A percentile compares a stretch with the other conserved stretches of the same genome.
phyloP scores from a whole-genome alignment of 495 filamentous ascomycete genomes.

The Penicillium ucsense region DNA sequence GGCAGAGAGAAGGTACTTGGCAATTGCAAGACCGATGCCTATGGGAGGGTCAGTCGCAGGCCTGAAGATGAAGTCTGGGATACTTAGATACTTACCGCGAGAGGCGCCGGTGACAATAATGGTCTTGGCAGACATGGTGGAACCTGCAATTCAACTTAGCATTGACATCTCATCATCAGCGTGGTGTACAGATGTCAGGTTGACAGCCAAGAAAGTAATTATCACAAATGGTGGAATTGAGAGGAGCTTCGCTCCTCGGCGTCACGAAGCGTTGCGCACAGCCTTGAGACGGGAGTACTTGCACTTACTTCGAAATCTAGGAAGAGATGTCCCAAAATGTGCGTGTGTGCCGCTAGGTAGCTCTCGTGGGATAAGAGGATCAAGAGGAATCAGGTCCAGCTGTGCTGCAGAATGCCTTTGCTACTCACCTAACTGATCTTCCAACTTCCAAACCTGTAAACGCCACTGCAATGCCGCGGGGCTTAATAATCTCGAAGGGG shows the following conservation, averaged over 20 bases:
- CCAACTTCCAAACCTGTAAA: too few species aligned
- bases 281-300: too few species aligned
- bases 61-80: not conserved
- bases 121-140: constrained; percentile 39
- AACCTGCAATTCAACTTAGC: constrained; percentile 1
- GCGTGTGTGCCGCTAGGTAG: too few species aligned
- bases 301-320: too few species aligned
- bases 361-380: not conserved
- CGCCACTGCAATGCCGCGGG: constrained; percentile 3
- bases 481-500: constrained; percentile 13
- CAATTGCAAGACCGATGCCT: constrained; percentile 77
- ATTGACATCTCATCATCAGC: not conserved
- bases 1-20: constrained; percentile 58
- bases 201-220: too few species aligned
- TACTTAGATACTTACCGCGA: constrained; percentile 30
- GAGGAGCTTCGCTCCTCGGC: not conserved
- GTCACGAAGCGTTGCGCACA: not conserved
- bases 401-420: not conserved
- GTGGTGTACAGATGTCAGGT: too few species aligned
- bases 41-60: not conserved
- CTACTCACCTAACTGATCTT: too few species aligned
- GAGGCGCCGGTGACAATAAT: constrained; percentile 57
- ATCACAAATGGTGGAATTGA: not conserved
- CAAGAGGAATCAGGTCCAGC: not conserved
- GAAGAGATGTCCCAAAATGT: too few species aligned